These are phyloP conservation scores for Harrya chromipes DNA, from an alignment of 768 basidiomycete species.

Conservation along the genomic window DNA sequence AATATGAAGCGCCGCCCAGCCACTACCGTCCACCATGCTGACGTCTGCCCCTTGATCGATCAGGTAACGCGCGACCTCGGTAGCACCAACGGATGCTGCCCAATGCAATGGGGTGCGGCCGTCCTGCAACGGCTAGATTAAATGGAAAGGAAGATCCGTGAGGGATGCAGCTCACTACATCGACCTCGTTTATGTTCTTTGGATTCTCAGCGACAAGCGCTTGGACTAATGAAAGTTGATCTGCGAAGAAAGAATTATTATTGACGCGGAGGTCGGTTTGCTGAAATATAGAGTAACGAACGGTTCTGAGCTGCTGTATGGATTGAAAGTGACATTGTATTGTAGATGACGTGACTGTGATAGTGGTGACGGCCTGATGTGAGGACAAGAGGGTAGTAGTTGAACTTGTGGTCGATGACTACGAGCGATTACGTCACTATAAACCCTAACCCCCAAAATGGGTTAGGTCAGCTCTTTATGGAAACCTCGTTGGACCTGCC, in stretches of 20 bases:
- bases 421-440: not conserved
- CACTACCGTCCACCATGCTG: slow-evolving; percentile 56
- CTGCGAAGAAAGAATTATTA: slow-evolving; percentile 33
- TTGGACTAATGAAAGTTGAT: slow-evolving; percentile 68
- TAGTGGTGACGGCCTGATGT: no score
- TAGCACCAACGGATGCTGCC: slow-evolving; percentile 72
- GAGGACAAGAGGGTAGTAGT: no score
- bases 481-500: not conserved
- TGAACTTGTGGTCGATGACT: no score
- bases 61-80: slow-evolving; percentile 65
- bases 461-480: slow-evolving; percentile 7
- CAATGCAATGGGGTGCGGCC: slow-evolving; percentile 82
- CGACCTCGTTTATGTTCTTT: slow-evolving; percentile 55
- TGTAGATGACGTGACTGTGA: no score
- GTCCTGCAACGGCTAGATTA: slow-evolving; percentile 45
- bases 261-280: not conserved
- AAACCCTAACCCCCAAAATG: slow-evolving; percentile 24
- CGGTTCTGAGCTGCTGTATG: slow-evolving; percentile 73
- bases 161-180: slow-evolving; percentile 45
- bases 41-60: slow-evolving; percentile 70
- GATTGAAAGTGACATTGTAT: slow-evolving; percentile 42
- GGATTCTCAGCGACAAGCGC: slow-evolving; percentile 62
- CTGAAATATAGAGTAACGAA: slow-evolving; percentile 18
- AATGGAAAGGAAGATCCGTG: rapidly evolving
- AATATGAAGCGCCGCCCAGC: slow-evolving; percentile 82